A percentile compares a stretch with the other conserved stretches of the same genome.
These are phyloP conservation scores for Aureobasidium uvarum DNA, from an alignment of 2,329 filamentous ascomycete genomes.

Conservation along the genomic window DNA sequence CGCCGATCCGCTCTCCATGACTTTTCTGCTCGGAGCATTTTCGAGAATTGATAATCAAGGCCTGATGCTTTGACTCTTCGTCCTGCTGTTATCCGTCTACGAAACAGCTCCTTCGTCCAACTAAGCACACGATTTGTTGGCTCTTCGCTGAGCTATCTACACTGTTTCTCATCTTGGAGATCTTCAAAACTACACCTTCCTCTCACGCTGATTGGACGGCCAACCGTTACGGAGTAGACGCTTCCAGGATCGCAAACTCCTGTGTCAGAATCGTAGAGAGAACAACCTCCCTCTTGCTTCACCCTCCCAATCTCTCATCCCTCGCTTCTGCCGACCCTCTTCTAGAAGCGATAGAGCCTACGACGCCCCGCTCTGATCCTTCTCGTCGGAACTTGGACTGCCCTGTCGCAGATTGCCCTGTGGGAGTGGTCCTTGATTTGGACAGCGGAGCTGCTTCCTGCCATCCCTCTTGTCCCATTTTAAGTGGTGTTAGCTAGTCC, in stretches of 20 bases:
- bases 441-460: slow-evolving; percentile 1
- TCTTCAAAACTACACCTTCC: background rate
- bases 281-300: background rate
- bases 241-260: slow-evolving; percentile 20
- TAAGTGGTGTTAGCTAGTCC: slow-evolving; percentile 5
- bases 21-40: background rate
- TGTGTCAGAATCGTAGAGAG: slow-evolving; percentile 4
- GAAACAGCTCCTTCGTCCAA: background rate
- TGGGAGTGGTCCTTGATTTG: background rate
- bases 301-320: background rate
- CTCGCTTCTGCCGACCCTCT: background rate
- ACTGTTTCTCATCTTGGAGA: background rate
- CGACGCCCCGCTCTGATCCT: slow-evolving; percentile 17
- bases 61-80: background rate
- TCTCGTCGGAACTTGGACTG: background rate
- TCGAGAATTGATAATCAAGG: slow-evolving; percentile 18
- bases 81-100: background rate
- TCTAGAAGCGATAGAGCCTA: slow-evolving; percentile 8
- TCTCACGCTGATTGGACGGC: slow-evolving; percentile 15
- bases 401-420: slow-evolving; percentile 14
- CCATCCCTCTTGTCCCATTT: background rate
- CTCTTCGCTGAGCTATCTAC: background rate
- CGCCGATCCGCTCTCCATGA: too few relatives aligned
- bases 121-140: background rate
- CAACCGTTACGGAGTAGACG: background rate